Base-by-base conservation (phyloP, 768 basidiomycete species). In the Lactarius evosmus region DNA sequence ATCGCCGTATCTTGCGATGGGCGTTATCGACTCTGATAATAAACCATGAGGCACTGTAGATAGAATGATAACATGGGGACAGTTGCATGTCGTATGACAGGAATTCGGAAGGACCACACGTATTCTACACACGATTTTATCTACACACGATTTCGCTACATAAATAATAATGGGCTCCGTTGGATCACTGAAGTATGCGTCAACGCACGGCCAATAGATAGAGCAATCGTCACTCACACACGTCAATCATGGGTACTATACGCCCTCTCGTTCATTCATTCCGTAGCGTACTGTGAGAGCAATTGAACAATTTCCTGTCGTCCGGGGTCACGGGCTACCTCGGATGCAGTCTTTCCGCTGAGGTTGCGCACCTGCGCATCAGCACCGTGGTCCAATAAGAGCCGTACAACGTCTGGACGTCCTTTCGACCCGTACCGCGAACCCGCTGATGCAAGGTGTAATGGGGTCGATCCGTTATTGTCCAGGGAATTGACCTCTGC, bases 341-440 rank as follows among this genome's bases (percentile, higher is more conserved):
- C 46, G 6, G 46, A 49, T 7, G 46, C 12, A 6, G 46, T 49
- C 11, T 25, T 12, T 14, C 46, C 46, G 6, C 12, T 7, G 46
- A 25, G 46, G 25, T 49, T 12, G 25, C 46, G 46, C 12, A 12
- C 11, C 46, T 49, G 11, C 12, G 12, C 25, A 25, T 49, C 46
- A 5, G 46, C 46, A 27, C 46, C 25, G 25, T 25, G 25, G 46
- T 25, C 46, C 5, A 49, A 14, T 12, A 49, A 27, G 9, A 49
- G 46, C 25, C 14, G 44, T 2, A 46, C 22, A 46, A 46, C 22
- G n/a, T 22, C 22, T 12, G 11, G 11, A 4, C 8, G 0, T 40
- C 17, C 40, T 16, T 1, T 1, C 36, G n/a, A 14, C 9, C 14
- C 4, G 4, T 0, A 6, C 14, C 36, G 0, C 14, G 1, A 5